Base-by-base conservation (phyloP, 306 rosid genomes). In the Medicago ruthenica region DNA sequence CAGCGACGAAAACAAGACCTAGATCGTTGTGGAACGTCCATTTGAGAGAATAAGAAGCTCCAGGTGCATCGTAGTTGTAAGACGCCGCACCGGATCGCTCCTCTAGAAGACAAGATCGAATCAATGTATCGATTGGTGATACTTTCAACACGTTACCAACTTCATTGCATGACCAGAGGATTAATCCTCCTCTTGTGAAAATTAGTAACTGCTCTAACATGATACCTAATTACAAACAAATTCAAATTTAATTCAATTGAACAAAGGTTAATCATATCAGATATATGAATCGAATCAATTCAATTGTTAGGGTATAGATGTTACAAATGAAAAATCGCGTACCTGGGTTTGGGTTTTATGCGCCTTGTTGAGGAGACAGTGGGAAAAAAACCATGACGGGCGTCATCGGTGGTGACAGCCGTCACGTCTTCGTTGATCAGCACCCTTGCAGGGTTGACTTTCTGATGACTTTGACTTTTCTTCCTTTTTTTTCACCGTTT, bases 1-100 rank as follows among this genome's bases (percentile, higher is more conserved):
- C 96, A 11, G 97, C 97, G 1, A 94, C 97, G 72, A 94, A 94
- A 18, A 91, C 96, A 39, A 94, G 89, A 31, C 93, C 98, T 5
- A 94, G 96, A 42, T 94, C 96, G 5, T 94, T 94, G 71, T 90
- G 97, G 85, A 92, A 94, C 71, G 88, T 92, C 98, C 97, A 94
- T 77, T 94, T 94, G 73, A 94, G 96, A 45, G 97, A 88, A 80
- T 94, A 94, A 0, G 98, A 79, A 4, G 96, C 92, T 63, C 97
- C 97, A 6, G 97, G 89, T 20, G 90, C 93, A 39, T 84, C 96
- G 79, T 94, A 90, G 50, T 86, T 92, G 82, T 77, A 94, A 0
- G 93, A 90, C 6, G 96, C 85, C 6, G 91, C 90, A 80, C 97
- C 96, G 0, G 97, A 92, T 75, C 97, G 85, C 64, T 94, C 98